Percentiles rank a stretch among this genome's conserved stretches.
phyloP scores from a whole-genome alignment of 1,139 yeast species.

The Pichia cactophila region DNA sequence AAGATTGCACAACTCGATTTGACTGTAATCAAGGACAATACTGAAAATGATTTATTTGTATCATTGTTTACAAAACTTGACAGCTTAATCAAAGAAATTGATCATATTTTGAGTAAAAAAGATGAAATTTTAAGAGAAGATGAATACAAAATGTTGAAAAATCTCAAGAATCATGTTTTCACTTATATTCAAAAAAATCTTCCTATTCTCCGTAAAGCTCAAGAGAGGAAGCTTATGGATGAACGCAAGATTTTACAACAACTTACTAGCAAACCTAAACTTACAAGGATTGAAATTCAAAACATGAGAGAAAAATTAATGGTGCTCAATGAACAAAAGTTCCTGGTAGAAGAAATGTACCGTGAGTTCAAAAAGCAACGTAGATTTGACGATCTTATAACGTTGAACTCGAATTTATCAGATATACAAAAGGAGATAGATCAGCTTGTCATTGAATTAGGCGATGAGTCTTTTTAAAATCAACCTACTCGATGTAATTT shows the following conservation, averaged over 20 bases:
- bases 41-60: conserved; percentile 9
- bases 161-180: conserved; percentile 40
- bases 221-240: conserved; percentile 18
- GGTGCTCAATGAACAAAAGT: conserved; percentile 81
- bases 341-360: conserved; percentile 58
- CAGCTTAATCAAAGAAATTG: conserved; percentile 17
- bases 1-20: conserved; percentile 32
- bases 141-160: conserved; percentile 33
- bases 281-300: conserved; percentile 47
- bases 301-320: conserved; percentile 65
- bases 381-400: conserved; percentile 66
- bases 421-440: conserved; percentile 53
- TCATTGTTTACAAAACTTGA: conserved; percentile 18
- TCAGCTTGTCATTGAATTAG: conserved; percentile 45
- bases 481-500: neutral
- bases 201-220: conserved; percentile 40
- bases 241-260: conserved; percentile 8
- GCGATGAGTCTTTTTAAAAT: conserved; percentile 50
- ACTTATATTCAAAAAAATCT: conserved; percentile 47
- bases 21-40: conserved; percentile 7
- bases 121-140: conserved; percentile 9
- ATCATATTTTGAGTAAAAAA: conserved; percentile 4
- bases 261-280: conserved; percentile 21
- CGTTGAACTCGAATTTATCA: conserved; percentile 48
- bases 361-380: conserved; percentile 56